Evolutionary conservation across 2,329 filamentous ascomycete genomes (phyloP).

Genomic region (Cladosporium halotolerans): DNA sequence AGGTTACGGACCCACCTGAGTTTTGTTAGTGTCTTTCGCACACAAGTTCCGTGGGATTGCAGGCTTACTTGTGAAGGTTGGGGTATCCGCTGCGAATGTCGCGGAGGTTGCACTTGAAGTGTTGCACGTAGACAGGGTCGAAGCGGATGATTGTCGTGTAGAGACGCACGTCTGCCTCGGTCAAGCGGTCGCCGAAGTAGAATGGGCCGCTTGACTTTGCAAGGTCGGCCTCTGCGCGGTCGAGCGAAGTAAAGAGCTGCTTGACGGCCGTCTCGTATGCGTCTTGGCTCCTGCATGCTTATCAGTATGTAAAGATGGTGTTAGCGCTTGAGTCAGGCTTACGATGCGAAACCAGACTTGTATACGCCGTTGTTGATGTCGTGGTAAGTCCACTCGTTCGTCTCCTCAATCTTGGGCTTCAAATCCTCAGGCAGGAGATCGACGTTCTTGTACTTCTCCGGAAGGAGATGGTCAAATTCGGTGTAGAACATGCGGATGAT

Average conservation of each 20-base stretch:
- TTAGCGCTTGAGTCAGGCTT: slow-evolving; percentile 20
- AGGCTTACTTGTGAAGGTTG: slow-evolving; percentile 53
- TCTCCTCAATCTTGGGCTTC: slow-evolving; percentile 40
- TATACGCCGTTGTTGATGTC: slow-evolving; percentile 49
- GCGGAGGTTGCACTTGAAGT: slow-evolving; percentile 71
- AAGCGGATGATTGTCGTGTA: slow-evolving; percentile 58
- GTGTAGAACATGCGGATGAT: slow-evolving; percentile 85
- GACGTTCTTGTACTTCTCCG: slow-evolving; percentile 36
- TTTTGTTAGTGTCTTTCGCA: neutral
- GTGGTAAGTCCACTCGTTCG: slow-evolving; percentile 49
- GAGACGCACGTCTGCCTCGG: slow-evolving; percentile 47
- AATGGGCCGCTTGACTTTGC: slow-evolving; percentile 38
- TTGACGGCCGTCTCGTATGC: slow-evolving; percentile 44
- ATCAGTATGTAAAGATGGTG: slow-evolving; percentile 10
- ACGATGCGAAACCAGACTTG: slow-evolving; percentile 47
- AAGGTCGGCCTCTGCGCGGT: slow-evolving; percentile 41
- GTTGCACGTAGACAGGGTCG: slow-evolving; percentile 57
- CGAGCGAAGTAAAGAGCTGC: slow-evolving; percentile 43
- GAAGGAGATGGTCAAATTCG: slow-evolving; percentile 62
- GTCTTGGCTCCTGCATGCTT: slow-evolving; percentile 35
- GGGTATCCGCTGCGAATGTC: slow-evolving; percentile 84
- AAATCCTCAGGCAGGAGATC: slow-evolving; percentile 42
- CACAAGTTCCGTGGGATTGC: neutral
- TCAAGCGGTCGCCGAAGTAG: slow-evolving; percentile 41
- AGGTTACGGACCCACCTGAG: slow-evolving; percentile 65